A percentile compares a stretch with the other conserved stretches of the same genome.
Conservation (phyloP, 768 basidiomycete genomes). For the Tremella fuciformis region DNA sequence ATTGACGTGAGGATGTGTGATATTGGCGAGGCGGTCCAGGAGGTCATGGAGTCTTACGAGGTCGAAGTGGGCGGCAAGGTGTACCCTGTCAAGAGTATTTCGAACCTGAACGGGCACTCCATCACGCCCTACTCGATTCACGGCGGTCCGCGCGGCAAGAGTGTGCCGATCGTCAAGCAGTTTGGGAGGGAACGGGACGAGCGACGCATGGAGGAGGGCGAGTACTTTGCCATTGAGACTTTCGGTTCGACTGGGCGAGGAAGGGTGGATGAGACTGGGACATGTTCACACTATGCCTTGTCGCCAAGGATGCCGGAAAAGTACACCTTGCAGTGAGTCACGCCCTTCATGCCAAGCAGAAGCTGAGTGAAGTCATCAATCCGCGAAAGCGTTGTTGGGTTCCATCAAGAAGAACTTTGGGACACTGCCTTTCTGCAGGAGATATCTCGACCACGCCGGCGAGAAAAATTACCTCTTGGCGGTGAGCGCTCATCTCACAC, state of each 20-base stretch:
- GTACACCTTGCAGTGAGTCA: conserved; percentile 61
- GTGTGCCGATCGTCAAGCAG: conserved; percentile 82
- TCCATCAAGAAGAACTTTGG: conserved; percentile 90
- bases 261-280: conserved; percentile 79
- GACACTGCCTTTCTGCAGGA: conserved; percentile 88
- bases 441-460: conserved; percentile 88
- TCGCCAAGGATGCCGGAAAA: conserved; percentile 35
- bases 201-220: conserved; percentile 98
- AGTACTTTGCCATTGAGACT: conserved; percentile 98
- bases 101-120: conserved; percentile 90
- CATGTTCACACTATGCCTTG: conserved; percentile 85
- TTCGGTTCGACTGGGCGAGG: conserved; percentile 97
- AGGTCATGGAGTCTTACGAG: conserved; percentile 98
- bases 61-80: conserved; percentile 85
- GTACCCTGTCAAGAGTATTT: conserved; percentile 78
- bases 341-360: background rate
- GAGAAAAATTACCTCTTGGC: conserved; percentile 91
- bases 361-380: conserved; percentile 61
- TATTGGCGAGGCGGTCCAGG: conserved; percentile 85
- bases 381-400: conserved; percentile 79
- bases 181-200: conserved; percentile 60
- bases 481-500: conserved; percentile 54
- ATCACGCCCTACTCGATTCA: conserved; percentile 90
- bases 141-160: conserved; percentile 64
- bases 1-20: conserved; percentile 94